A percentile compares a stretch with the other conserved stretches of the same genome.
These are phyloP conservation scores for Boehmeria nivea DNA, from an alignment of 306 rosid genomes.

Conservation along the genomic window DNA sequence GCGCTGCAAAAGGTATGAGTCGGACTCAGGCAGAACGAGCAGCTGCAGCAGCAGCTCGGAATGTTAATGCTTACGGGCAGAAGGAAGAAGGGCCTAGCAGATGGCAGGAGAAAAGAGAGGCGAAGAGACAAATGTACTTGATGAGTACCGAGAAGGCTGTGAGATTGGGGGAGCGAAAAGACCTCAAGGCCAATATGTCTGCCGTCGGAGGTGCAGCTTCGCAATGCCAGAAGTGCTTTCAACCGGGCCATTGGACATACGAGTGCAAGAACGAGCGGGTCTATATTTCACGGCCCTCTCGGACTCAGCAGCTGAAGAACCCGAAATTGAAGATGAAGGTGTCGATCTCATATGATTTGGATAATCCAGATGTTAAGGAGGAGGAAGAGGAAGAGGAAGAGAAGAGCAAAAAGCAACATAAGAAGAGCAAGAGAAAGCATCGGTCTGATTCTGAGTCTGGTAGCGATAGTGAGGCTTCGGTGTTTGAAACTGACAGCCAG, in stretches of 20 bases:
- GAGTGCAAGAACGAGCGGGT: slow-evolving; percentile 95
- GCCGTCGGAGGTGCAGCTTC: slow-evolving; percentile 44
- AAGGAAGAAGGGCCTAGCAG: slow-evolving; percentile 99
- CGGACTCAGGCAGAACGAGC: slow-evolving; percentile 98
- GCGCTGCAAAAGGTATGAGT: slow-evolving; percentile 93
- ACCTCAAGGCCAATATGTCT: slow-evolving; percentile 50
- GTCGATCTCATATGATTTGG: slow-evolving; percentile 48
- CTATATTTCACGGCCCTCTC: slow-evolving; percentile 86
- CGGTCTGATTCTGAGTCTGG: slow-evolving; percentile 49
- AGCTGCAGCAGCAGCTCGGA: slow-evolving; percentile 88
- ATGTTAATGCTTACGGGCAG: slow-evolving; percentile 98
- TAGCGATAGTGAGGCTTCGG: slow-evolving; percentile 84
- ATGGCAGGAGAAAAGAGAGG: slow-evolving; percentile 99
- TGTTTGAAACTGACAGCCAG: slow-evolving; percentile 86
- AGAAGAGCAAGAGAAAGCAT: slow-evolving; percentile 77
- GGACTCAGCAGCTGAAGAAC: slow-evolving; percentile 89
- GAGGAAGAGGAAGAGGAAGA: slow-evolving; percentile 43
- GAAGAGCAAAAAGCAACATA: slow-evolving; percentile 38
- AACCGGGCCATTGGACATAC: slow-evolving; percentile 86
- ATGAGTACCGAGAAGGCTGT: slow-evolving; percentile 98
- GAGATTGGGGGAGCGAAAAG: slow-evolving; percentile 87
- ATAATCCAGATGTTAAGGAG: slow-evolving; percentile 32
- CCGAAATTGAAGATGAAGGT: slow-evolving; percentile 75
- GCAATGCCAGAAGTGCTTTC: slow-evolving; percentile 93
- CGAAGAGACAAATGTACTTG: slow-evolving; percentile 97